Evolutionary conservation across 2,329 filamentous ascomycete genomes (phyloP).

Genomic region (Fusarium brachygibbosum): DNA sequence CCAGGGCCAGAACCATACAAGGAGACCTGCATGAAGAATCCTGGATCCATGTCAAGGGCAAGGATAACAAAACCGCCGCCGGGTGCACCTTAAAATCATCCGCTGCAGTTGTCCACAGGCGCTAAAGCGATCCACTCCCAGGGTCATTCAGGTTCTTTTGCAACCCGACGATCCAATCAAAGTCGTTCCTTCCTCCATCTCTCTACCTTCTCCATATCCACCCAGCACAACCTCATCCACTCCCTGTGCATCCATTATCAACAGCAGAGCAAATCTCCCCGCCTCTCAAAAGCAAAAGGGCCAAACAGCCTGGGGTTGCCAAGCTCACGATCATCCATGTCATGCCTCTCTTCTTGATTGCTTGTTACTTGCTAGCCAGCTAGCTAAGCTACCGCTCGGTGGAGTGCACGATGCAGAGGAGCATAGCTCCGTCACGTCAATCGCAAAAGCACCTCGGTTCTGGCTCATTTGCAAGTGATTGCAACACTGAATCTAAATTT

Average conservation of each 20-base stretch:
- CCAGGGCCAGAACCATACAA: constrained; percentile 19
- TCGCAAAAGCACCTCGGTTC: constrained; percentile 28
- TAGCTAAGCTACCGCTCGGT: constrained; percentile 9
- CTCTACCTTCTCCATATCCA: constrained; percentile 32
- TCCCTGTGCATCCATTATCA: constrained; percentile 40
- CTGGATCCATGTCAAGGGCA: constrained; percentile 18
- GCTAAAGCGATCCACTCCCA: constrained; percentile 50
- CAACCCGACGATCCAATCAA: constrained; percentile 30
- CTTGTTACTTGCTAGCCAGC: constrained; percentile 15
- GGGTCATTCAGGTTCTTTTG: constrained; percentile 48
- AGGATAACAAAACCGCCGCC: constrained; percentile 46
- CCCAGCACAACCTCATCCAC: constrained; percentile 40
- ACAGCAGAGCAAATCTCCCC: constrained; percentile 36
- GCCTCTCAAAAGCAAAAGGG: constrained; percentile 42
- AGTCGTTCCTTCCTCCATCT: constrained; percentile 10
- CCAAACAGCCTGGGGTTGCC: constrained; percentile 39
- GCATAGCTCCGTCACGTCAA: constrained; percentile 20
- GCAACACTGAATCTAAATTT: constrained; percentile 31
- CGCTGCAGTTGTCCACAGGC: constrained; percentile 44
- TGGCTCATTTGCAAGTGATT: constrained; percentile 27
- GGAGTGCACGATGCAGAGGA: constrained; percentile 20
- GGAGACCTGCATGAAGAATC: constrained; percentile 27
- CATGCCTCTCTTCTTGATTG: constrained; percentile 7
- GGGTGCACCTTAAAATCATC: constrained; percentile 51
- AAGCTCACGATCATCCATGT: constrained; percentile 36